Base-by-base conservation (phyloP, 768 basidiomycete species). In the Russula foetens region DNA sequence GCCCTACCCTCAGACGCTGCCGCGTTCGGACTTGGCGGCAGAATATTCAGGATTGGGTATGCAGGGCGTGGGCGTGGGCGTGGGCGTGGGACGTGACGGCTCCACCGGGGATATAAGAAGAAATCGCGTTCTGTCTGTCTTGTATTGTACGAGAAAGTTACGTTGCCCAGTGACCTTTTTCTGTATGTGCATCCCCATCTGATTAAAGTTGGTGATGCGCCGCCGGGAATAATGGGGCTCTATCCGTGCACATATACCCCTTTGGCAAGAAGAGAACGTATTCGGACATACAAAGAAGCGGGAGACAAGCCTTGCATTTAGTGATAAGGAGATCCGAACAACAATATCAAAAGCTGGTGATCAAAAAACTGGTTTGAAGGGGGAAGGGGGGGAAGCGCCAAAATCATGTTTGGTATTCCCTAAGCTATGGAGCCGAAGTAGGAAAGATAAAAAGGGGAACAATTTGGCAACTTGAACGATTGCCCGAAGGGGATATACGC, bases 1-100 rank as follows among this genome's bases (percentile, higher is more conserved):
- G 43, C 48, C 28, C 31, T 62, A 33, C 57, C 62, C 24, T 58
- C 66, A 44, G 24, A 55, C 54, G 58, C 53, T 19, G 21, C 54
- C 21, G 53, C 64, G 38, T 60, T 59, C 60, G 62, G 70, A 41
- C 21, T 65, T 50, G 63, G 66, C 19, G 63, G 66, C 19, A 53
- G 65, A 2, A 6, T 75, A 28, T 79, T 84, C 67, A 76, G 86
- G 38, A 69, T 86, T 60, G 85, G 85, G 5, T 81, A 78, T 66
- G 79, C 85, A 46, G 85, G 84, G 24, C 73, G 84, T 58, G 81
- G 83, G 23, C 45, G 54, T 15, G 51, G 51, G 8, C 29, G 43
- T 26, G 29, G 31, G 31, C 6, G 31, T 33, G 31, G n/a, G n/a
- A n/a, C n/a, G n/a, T n/a, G n/a, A n/a, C n/a, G 8, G 6, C 14